Base-by-base conservation (phyloP, 1,284 basidiomycete genomes). In the Cryptococcus floricola region DNA sequence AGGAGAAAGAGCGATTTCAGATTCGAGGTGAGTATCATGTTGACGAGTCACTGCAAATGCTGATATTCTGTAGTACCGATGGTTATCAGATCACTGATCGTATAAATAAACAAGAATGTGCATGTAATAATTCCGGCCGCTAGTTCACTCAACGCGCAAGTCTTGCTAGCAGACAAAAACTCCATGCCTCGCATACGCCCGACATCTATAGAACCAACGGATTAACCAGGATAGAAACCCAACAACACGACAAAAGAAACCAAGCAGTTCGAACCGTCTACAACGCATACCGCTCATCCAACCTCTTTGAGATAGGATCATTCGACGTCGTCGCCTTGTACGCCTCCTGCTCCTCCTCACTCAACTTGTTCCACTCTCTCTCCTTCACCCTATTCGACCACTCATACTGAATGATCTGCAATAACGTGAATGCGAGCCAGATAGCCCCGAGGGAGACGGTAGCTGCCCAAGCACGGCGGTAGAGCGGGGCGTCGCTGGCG, bases 1-100 rank as follows among this genome's bases (percentile, higher is more conserved):
- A 84, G 95, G 69, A 92, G 94, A 80, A 98, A 98, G 84, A 88
- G 87, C 75, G 94, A 98, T 78, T 98, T 98, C 83, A 84, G 91
- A 39, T 98, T 96, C 73, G 91, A 74, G 58, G 74, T 69, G 59
- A 60, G 65, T 64, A 6, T 25, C 25, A 9, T 19, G 10, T n/a
- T 42, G 19, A 18, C 16, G 10, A 4, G 45, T 13, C 37, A 18
- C 66, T 39, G 39, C 41, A 10, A 27, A 16, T 23, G 37, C 45
- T 52, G 38, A 16, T 38, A 13, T 16, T 16, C 14, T 18, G 19
- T 52, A 91, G 78, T 92, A 92, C 77, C 87, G 90, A 63, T 92
- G 91, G 80, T 80, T 93, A 56, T 90, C 87, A 13, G 90, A 93
- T 73, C 89, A 92, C 74, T 92, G 53, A 48, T 34, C 16, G 4